Base-by-base conservation (phyloP, 2,329 filamentous ascomycete species). In the Talaromyces sp. region DNA sequence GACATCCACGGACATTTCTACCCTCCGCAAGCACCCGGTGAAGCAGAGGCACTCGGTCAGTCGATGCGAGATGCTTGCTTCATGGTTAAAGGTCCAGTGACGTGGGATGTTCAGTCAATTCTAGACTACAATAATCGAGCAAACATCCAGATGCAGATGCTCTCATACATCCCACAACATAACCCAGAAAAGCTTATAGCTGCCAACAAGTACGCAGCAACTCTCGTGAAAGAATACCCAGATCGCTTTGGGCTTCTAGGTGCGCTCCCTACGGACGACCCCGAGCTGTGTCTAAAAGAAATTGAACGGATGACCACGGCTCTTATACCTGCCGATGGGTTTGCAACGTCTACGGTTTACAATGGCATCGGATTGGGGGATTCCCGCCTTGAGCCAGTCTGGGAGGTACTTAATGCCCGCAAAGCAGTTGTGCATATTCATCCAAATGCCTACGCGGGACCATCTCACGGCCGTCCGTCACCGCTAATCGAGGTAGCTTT, bases 91-190 rank as follows among this genome's bases (percentile, higher is more conserved):
- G 9, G 22, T 8, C 43, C 54, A 37, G 41, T 48, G 5, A 37
- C 35, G n/a, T 56, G 33, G 21, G 25, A 50, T 50, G 54, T 39
- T 10, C 22, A 56, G 15, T 37, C 43, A 21, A 56, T 17, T 31
- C 36, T 56, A 13, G 33, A 39, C 17, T 56, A 56, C 28, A 56
- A 56, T 37, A 28, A 56, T 19, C 43, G 33, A 37, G 54, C 54
- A 36, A 48, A 48, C n/a, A 48, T 56, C 33, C 43, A 39, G 21
- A 56, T 56, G 54, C 54, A 56, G 28, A 56, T 56, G 54, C 43
- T 56, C 21, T 56, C 54, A 21, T 48, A 50, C 35, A 45, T 56
- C n/a, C 43, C 54, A 17, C 54, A 45, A 31, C 28, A 36, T 1
- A 46, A n/a, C 8, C 41, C 36, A 2, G 54, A 56, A 13, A 37